Conservation (phyloP, 768 basidiomycete genomes). For the Crepidotus variabilis region DNA sequence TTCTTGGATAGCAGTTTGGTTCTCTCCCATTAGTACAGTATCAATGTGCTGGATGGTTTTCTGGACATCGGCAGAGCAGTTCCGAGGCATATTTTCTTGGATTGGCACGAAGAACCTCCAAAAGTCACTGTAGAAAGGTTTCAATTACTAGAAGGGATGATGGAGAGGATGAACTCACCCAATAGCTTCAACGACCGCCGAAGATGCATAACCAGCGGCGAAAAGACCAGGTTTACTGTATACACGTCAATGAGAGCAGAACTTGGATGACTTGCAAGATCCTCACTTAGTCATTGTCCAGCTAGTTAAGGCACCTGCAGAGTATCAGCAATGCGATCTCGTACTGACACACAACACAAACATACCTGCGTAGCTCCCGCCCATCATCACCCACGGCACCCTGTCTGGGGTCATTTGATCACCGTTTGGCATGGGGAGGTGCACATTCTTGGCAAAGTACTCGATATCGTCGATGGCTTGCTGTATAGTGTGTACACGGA, state of each 20-base stretch:
- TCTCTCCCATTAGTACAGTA: constrained; percentile 42
- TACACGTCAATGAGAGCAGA: background rate
- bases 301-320: constrained; percentile 42
- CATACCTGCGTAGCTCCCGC: constrained; percentile 48
- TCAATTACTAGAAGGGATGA: background rate
- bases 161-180: constrained; percentile 25
- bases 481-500: constrained; percentile 61
- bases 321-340: background rate
- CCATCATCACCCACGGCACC: constrained; percentile 47
- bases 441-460: constrained; percentile 64
- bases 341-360: background rate
- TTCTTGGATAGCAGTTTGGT: constrained; percentile 42
- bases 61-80: constrained; percentile 72
- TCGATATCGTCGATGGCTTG: constrained; percentile 73
- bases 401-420: constrained; percentile 54
- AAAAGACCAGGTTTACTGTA: constrained; percentile 59
- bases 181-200: constrained; percentile 63
- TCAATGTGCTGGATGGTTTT: constrained; percentile 62
- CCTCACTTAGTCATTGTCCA: constrained; percentile 69
- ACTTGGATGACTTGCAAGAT: background rate
- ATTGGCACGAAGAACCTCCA: constrained; percentile 76
- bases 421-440: constrained; percentile 65
- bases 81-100: constrained; percentile 60
- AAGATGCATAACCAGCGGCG: constrained; percentile 63
- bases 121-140: constrained; percentile 38